phyloP scores from a whole-genome alignment of 1,139 yeast species.

The Protomyces inouyei region DNA sequence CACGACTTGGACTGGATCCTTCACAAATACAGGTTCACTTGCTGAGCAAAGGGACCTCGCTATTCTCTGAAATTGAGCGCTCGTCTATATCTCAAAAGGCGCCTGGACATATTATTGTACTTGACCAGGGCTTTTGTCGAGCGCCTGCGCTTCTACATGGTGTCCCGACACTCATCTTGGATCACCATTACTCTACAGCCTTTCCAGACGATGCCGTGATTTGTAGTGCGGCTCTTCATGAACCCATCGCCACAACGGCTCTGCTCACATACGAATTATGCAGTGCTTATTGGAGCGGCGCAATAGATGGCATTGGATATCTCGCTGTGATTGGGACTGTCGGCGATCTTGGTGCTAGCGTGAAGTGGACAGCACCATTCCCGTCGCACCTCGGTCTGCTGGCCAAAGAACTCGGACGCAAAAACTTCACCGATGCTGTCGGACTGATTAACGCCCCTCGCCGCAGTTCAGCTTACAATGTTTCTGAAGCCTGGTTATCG shows the following conservation, averaged over 20 bases:
- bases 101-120: slow-evolving; percentile 6
- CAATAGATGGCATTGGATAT: neutral
- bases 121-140: slow-evolving; percentile 18
- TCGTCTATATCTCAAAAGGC: neutral
- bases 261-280: slow-evolving; percentile 17
- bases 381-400: slow-evolving; percentile 17
- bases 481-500: slow-evolving; percentile 15
- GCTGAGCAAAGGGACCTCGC: slow-evolving; percentile 13
- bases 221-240: slow-evolving; percentile 14
- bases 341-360: slow-evolving; percentile 15
- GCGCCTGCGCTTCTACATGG: slow-evolving; percentile 15
- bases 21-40: slow-evolving; percentile 5
- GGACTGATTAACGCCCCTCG: slow-evolving; percentile 21
- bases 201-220: slow-evolving; percentile 19
- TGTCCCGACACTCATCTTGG: slow-evolving; percentile 18
- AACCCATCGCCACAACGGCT: slow-evolving; percentile 25
- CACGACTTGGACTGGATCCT: slow-evolving; percentile 1
- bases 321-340: slow-evolving; percentile 22
- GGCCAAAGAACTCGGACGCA: slow-evolving; percentile 4
- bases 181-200: slow-evolving; percentile 25
- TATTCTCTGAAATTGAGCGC: slow-evolving; percentile 1
- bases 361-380: slow-evolving; percentile 20
- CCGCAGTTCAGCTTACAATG: slow-evolving; percentile 12
- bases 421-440: slow-evolving; percentile 20
- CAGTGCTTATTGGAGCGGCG: neutral